Evolutionary conservation across 768 basidiomycete species (phyloP).

Genomic region (Lentinula boryana): DNA sequence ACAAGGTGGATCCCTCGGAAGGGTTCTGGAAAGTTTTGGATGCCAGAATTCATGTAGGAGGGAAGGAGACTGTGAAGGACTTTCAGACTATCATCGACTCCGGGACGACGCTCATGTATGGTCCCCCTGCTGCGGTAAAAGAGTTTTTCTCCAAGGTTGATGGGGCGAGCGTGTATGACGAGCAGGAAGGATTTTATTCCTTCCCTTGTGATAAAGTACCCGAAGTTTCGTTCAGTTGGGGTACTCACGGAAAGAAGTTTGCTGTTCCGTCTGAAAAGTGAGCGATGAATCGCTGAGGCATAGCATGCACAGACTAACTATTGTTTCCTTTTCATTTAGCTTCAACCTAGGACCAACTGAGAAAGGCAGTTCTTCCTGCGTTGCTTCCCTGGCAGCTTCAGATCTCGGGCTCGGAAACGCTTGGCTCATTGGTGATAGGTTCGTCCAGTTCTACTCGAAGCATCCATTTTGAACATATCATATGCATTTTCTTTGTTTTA

Average conservation of each 20-base stretch:
- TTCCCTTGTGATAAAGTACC: constrained; percentile 22
- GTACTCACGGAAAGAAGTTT: constrained; percentile 23
- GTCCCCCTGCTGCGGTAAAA: constrained; percentile 15
- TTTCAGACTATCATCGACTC: constrained; percentile 27
- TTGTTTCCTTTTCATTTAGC: neutral
- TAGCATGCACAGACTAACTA: neutral
- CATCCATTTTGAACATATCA: neutral
- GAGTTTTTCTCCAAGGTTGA: constrained; percentile 20
- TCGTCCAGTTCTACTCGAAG: neutral
- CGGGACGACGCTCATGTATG: constrained; percentile 31
- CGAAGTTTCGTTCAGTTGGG: constrained; percentile 28
- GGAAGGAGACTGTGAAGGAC: constrained; percentile 4
- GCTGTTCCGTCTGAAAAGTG: constrained; percentile 37
- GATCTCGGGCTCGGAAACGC: neutral
- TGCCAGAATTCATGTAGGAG: constrained; percentile 11
- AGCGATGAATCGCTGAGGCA: neutral
- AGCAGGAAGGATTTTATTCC: constrained; percentile 19
- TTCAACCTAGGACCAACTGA: neutral
- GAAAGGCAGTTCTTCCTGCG: neutral
- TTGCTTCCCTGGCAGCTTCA: neutral
- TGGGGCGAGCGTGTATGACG: constrained; percentile 15
- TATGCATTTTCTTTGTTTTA: neutral
- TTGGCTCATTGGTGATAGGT: constrained; percentile 1
- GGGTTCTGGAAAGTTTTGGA: constrained; percentile 21
- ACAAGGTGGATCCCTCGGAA: constrained; percentile 12